These are phyloP conservation scores for Microthlaspi erraticum DNA, from an alignment of 345 rosid species.

Conservation along the genomic window DNA sequence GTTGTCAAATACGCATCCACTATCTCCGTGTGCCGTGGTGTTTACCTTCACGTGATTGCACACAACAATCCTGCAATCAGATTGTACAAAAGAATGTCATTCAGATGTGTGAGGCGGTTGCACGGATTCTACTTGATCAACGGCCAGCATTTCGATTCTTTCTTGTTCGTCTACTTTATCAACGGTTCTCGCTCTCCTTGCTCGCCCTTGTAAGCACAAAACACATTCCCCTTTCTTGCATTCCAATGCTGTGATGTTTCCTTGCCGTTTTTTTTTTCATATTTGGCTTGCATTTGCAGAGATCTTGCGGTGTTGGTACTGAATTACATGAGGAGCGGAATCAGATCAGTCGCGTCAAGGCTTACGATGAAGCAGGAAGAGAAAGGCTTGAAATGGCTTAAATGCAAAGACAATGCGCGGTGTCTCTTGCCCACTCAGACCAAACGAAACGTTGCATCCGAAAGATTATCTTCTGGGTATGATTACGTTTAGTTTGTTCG, in stretches of 20 bases:
- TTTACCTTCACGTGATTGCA: constrained; percentile 93
- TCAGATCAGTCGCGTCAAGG: constrained; percentile 60
- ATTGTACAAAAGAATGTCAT: constrained; percentile 87
- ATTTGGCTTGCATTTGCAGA: constrained; percentile 48
- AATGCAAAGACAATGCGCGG: constrained; percentile 67
- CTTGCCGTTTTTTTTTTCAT: constrained; percentile 10
- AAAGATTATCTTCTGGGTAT: constrained; percentile 49
- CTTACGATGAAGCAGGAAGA: constrained; percentile 58
- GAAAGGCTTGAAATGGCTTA: constrained; percentile 59
- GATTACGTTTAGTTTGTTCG: constrained; percentile 56
- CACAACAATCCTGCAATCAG: constrained; percentile 86
- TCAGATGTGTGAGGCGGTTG: constrained; percentile 72
- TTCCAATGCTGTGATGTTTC: constrained; percentile 16
- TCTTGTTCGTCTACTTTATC: constrained; percentile 80
- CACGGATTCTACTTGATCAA: constrained; percentile 77
- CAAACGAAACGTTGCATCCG: constrained; percentile 58
- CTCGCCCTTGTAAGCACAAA: constrained; percentile 76
- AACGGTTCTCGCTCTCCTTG: constrained; percentile 88
- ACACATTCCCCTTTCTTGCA: not conserved
- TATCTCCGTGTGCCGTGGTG: constrained; percentile 72
- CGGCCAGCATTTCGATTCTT: constrained; percentile 84
- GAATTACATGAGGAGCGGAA: constrained; percentile 62
- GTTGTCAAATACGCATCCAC: constrained; percentile 76
- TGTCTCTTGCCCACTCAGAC: constrained; percentile 63
- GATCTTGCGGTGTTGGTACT: constrained; percentile 54